phyloP scores from a whole-genome alignment of 129 eudicot genomes.

The Flaveria ramosissima region DNA sequence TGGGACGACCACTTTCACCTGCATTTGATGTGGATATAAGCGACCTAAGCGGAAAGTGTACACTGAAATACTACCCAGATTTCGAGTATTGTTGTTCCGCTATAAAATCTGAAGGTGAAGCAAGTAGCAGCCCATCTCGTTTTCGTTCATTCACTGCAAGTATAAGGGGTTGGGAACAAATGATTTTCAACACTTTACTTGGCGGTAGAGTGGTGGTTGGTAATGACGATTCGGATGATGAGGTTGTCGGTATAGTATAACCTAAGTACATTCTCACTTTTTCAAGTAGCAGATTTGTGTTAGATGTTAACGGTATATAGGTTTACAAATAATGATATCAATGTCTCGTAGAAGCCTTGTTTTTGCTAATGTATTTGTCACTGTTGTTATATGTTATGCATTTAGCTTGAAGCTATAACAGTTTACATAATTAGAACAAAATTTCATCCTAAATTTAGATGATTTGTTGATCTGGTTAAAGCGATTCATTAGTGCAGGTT shows the following conservation, averaged over 20 bases:
- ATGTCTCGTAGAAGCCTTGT: slow-evolving; percentile 12
- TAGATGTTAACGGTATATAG: slow-evolving; percentile 13
- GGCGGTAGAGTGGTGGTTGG: slow-evolving; percentile 47
- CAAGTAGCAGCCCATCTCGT: slow-evolving; percentile 45
- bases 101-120: slow-evolving; percentile 38
- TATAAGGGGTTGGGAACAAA: slow-evolving; percentile 67
- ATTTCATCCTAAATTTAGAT: neutral
- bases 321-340: slow-evolving; percentile 26
- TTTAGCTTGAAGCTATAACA: neutral
- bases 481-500: neutral
- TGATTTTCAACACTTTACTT: slow-evolving; percentile 54
- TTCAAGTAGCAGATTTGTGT: neutral
- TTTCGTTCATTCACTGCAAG: slow-evolving; percentile 54
- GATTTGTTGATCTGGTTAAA: neutral
- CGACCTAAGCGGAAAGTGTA: slow-evolving; percentile 53
- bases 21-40: slow-evolving; percentile 60
- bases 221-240: slow-evolving; percentile 48
- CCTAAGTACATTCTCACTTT: neutral
- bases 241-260: slow-evolving; percentile 22
- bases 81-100: slow-evolving; percentile 33
- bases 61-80: slow-evolving; percentile 44
- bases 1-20: slow-evolving; percentile 65
- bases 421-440: neutral
- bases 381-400: neutral
- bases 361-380: slow-evolving; percentile 13